phyloP scores from a whole-genome alignment of 2,329 filamentous ascomycete species.

The Cryphonectria naterciae region DNA sequence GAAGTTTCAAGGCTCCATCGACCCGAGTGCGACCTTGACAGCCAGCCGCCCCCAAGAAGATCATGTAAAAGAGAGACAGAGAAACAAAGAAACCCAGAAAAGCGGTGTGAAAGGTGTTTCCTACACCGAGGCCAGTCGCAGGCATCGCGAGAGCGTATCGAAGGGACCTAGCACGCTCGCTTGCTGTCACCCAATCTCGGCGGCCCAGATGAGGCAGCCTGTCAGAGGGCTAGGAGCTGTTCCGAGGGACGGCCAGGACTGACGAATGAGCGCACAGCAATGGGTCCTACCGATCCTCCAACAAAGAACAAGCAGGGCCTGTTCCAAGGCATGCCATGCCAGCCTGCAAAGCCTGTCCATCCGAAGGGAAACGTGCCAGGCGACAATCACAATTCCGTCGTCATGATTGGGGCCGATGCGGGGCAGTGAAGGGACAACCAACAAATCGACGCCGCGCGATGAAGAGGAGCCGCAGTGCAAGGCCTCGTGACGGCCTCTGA shows the following conservation, averaged over 20 bases:
- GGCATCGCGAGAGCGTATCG: slow-evolving; percentile 3
- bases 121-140: slow-evolving; percentile 18
- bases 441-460: slow-evolving; percentile 4
- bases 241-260: neutral
- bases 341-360: slow-evolving; percentile 2
- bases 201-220: slow-evolving; percentile 6
- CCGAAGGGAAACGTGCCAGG: slow-evolving; percentile 6
- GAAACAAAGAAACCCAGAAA: neutral
- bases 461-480: slow-evolving; percentile 5
- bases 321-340: slow-evolving; percentile 12
- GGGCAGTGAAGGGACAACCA: neutral
- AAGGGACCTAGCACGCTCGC: slow-evolving; percentile 13
- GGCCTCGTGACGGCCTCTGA: slow-evolving; percentile 11
- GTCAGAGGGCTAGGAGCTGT: slow-evolving; percentile 2
- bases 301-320: slow-evolving; percentile 8
- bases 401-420: neutral
- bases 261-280: slow-evolving; percentile 7
- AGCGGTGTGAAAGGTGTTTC: slow-evolving; percentile 24
- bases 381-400: slow-evolving; percentile 18
- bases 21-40: slow-evolving; percentile 3
- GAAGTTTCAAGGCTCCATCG: neutral
- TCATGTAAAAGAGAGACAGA: neutral
- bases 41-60: neutral
- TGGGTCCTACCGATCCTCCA: slow-evolving; percentile 6
- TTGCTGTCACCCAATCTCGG: neutral